A percentile compares a stretch with the other conserved stretches of the same genome.
Conservation (phyloP, 2,329 filamentous ascomycete genomes). For the Colletotrichum sp. region DNA sequence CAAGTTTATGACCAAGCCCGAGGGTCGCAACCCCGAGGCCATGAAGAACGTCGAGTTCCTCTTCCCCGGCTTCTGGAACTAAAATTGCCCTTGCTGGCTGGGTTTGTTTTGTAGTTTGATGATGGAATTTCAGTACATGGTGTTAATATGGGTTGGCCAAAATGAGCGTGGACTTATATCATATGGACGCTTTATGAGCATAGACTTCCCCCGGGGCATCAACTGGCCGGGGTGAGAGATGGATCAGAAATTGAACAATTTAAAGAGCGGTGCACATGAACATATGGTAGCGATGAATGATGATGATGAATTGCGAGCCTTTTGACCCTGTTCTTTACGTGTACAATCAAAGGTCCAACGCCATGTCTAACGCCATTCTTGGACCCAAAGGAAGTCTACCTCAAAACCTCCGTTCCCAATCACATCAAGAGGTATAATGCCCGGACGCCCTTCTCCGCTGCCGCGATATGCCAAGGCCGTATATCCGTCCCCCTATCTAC, state of each 20-base stretch:
- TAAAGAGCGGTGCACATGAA: background rate
- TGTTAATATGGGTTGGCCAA: background rate
- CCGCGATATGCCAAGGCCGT: constrained; percentile 81
- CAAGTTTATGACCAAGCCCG: constrained; percentile 80
- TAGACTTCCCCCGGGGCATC: background rate
- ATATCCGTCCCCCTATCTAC: constrained; percentile 63
- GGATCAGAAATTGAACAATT: background rate
- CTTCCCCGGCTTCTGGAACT: constrained; percentile 79
- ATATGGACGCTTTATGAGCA: background rate
- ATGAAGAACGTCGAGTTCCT: constrained; percentile 83
- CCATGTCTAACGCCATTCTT: background rate
- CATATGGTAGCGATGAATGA: background rate
- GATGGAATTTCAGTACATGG: background rate
- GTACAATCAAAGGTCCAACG: background rate
- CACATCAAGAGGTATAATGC: constrained; percentile 70
- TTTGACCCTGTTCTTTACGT: background rate
- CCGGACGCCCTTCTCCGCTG: constrained; percentile 70
- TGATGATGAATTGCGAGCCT: background rate
- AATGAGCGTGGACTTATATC: background rate
- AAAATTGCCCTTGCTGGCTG: background rate
- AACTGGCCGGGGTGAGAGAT: background rate
- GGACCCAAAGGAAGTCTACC: background rate
- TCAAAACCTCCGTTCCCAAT: constrained; percentile 24
- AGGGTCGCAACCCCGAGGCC: constrained; percentile 75
- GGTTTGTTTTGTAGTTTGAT: background rate